A percentile compares a stretch with the other conserved stretches of the same genome.
Conservation (phyloP, 1,284 basidiomycete genomes). For the Ustilago nuda region DNA sequence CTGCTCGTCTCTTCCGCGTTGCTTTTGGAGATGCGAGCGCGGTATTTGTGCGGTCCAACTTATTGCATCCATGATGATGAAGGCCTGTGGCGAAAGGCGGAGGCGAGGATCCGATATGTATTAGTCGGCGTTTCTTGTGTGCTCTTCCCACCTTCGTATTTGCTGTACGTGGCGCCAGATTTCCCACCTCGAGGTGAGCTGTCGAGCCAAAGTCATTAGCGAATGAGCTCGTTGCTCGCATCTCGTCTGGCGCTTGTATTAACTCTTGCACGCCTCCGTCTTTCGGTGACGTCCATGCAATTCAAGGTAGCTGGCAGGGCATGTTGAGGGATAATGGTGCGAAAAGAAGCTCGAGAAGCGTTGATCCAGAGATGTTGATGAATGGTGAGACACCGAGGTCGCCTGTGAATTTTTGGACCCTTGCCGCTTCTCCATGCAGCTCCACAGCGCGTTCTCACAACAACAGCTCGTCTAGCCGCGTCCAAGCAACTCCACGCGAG, state of each 20-base stretch:
- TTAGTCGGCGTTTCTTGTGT: conserved; percentile 20
- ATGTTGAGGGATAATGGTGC: neutral
- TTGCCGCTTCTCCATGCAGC: conserved; percentile 8
- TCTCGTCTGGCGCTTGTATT: neutral
- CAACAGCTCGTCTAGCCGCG: neutral
- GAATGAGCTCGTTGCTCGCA: conserved; percentile 2
- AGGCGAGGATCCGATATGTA: conserved; percentile 28
- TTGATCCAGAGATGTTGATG: conserved; percentile 1
- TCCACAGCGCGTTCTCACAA: conserved; percentile 4
- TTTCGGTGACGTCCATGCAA: neutral
- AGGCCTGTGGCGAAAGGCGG: conserved; percentile 29
- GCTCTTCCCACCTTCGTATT: neutral
- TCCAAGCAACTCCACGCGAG: conserved; percentile 16
- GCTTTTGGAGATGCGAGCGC: conserved; percentile 15
- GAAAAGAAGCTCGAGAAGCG: neutral
- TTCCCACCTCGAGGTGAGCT: neutral
- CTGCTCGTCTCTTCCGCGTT: conserved; percentile 12
- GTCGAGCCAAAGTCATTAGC: neutral
- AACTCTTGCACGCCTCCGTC: neutral
- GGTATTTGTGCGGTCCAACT: neutral
- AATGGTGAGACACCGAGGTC: neutral
- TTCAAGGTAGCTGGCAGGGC: neutral
- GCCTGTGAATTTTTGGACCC: conserved; percentile 15
- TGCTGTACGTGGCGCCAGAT: neutral
- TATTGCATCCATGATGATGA: conserved; percentile 4